Conservation (phyloP, 1,284 basidiomycete genomes). For the Ceratobasidium sp. region DNA sequence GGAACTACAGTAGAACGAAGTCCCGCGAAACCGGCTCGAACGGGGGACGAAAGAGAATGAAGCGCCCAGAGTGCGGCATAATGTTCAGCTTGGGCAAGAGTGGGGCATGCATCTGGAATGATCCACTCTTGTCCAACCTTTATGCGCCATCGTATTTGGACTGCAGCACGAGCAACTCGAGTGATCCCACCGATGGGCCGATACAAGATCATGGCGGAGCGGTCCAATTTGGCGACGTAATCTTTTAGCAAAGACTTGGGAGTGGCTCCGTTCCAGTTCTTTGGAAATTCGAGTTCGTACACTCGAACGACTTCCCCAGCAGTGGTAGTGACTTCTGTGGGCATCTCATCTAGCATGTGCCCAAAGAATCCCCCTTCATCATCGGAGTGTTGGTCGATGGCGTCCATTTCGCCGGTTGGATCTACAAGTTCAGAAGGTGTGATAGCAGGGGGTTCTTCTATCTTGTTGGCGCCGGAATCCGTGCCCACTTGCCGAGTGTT, state of each 20-base stretch:
- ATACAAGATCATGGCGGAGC: constrained; percentile 77
- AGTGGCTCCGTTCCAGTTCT: constrained; percentile 77
- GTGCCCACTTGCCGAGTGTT: constrained; percentile 25
- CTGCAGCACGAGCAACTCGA: constrained; percentile 72
- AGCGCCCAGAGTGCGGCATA: constrained; percentile 89
- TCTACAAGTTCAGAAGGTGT: not conserved
- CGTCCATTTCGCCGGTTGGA: constrained; percentile 54
- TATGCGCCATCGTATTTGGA: constrained; percentile 70
- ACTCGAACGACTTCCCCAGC: constrained; percentile 64
- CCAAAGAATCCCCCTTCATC: constrained; percentile 72
- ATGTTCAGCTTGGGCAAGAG: constrained; percentile 84
- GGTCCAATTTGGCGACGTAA: constrained; percentile 68
- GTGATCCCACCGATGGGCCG: constrained; percentile 66
- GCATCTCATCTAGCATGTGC: constrained; percentile 76
- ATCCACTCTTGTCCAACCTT: constrained; percentile 66
- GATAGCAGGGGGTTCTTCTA: not conserved
- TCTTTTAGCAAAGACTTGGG: constrained; percentile 75
- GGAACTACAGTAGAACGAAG: constrained; percentile 12
- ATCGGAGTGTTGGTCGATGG: constrained; percentile 51
- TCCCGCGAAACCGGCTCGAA: constrained; percentile 50
- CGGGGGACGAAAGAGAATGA: constrained; percentile 63
- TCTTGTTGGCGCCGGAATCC: constrained; percentile 46
- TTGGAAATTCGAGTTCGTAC: constrained; percentile 80
- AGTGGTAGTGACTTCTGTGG: constrained; percentile 57
- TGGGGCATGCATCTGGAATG: constrained; percentile 87